Base-by-base conservation (phyloP, 2,329 filamentous ascomycete species). In the Paramyrothecium sp. region DNA sequence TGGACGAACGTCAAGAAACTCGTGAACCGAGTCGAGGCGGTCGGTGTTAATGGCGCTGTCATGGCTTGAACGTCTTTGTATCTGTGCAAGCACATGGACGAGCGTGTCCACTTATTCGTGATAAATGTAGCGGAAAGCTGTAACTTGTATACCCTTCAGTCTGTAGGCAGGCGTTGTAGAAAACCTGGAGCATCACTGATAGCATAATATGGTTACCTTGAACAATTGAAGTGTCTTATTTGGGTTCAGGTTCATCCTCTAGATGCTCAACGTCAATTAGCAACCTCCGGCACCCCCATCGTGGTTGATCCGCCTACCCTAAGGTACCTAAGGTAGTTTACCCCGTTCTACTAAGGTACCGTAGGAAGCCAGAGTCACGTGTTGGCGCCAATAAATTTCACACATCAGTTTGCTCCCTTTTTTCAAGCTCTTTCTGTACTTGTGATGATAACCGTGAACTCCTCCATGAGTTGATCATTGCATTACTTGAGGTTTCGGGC, bases 1-100 rank as follows among this genome's bases (percentile, higher is more conserved):
- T 99, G 95, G 94, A 85, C 89, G 7, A 90, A 85, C 38, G 90
- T 99, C 64, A 98, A 97, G 86, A 93, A 92, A 74, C 79, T 97
- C 69, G 85, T 97, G 22, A 88, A 85, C 47, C 85, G 89, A 66
- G 75, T 94, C 59, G 93, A 96, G 74, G 80, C 81, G 17, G 78
- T 77, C n/a, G 78, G 81, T 2, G 71, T 79, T 46, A 81, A 80
- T 53, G 79, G 78, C n/a, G 75, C 74, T 19, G 73, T 78, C 62
- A 71, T 73, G 49, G 73, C 71, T 60, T 76, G 71, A 62, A 19
- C 13, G n/a, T 44, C n/a, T 12, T 44, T 19, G 38, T 19, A 12
- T 7, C n/a, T 17, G 38, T 12, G 5, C 13, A 17, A 19, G 13
- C 13, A 16, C 38, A 44, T 19, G 38, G 13, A 16, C 38, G 38